Conservation (phyloP, 1,284 basidiomycete genomes). For the Ganoderma resinaceum region DNA sequence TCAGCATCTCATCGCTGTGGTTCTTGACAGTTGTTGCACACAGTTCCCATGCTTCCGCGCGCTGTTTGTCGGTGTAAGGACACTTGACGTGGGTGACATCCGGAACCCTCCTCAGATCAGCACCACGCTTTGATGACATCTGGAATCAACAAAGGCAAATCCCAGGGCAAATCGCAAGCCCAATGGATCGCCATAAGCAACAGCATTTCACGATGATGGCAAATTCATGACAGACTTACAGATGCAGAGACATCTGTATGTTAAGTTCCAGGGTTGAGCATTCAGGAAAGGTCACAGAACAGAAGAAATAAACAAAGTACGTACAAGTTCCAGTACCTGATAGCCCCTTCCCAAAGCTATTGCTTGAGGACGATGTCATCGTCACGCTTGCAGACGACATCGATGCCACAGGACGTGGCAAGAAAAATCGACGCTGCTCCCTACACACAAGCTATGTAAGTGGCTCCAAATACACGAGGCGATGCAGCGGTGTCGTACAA, state of each 20-base stretch:
- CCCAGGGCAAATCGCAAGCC: not conserved
- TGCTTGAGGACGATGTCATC: not conserved
- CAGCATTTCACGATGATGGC: too few relatives aligned
- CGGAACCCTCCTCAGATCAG: not conserved
- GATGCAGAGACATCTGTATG: not conserved
- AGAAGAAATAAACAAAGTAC: not conserved
- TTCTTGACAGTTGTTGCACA: conserved; percentile 15
- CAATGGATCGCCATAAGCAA: not conserved
- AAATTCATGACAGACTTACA: not conserved
- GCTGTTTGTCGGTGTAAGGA: conserved; percentile 10
- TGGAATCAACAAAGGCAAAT: not conserved
- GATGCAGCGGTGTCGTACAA: not conserved
- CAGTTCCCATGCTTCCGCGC: conserved; percentile 11
- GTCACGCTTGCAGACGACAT: not conserved
- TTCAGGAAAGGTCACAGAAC: not conserved
- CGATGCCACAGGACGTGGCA: not conserved
- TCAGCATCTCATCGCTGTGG: conserved; percentile 18
- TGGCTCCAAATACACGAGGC: not conserved
- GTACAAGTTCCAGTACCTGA: not conserved
- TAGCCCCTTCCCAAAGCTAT: not conserved
- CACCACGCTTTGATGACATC: not conserved
- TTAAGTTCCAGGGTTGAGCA: not conserved
- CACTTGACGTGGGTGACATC: conserved; percentile 1
- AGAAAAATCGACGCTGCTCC: not conserved
- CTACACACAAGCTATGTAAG: not conserved